phyloP scores from a whole-genome alignment of 2,329 filamentous ascomycete genomes.

The Nothophoma quercina region DNA sequence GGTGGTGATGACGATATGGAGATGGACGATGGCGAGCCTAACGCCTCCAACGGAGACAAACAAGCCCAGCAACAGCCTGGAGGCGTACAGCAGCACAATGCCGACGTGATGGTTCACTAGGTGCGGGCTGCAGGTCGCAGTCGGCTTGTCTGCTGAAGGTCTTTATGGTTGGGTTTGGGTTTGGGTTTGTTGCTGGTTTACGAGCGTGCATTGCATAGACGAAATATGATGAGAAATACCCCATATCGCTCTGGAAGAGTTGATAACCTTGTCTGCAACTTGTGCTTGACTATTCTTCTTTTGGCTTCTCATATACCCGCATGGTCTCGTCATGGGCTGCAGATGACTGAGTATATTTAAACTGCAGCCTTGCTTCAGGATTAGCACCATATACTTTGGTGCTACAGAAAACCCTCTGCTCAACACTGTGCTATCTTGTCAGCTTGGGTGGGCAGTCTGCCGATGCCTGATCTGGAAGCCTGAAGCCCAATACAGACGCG shows the following conservation, averaged over 20 bases:
- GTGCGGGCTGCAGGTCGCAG: neutral
- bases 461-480: neutral
- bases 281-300: too few species aligned
- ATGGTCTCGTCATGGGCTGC: too few species aligned
- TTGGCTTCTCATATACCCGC: too few species aligned
- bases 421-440: neutral
- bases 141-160: neutral
- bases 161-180: neutral
- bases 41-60: slow-evolving; percentile 47
- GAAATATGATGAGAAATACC: slow-evolving; percentile 10
- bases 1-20: slow-evolving; percentile 64
- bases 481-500: slow-evolving; percentile 14
- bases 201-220: slow-evolving; percentile 16
- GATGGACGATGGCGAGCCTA: slow-evolving; percentile 62
- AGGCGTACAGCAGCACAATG: slow-evolving; percentile 30
- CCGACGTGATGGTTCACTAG: slow-evolving; percentile 54
- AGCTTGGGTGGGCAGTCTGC: slow-evolving; percentile 1
- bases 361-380: neutral
- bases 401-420: neutral
- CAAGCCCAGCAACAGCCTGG: slow-evolving; percentile 34
- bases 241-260: neutral
- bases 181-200: slow-evolving; percentile 11
- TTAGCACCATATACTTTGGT: neutral
- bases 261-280: too few species aligned
- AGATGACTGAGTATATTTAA: too few species aligned